Base-by-base conservation (phyloP, 306 rosid species). In the Castanea sativa region DNA sequence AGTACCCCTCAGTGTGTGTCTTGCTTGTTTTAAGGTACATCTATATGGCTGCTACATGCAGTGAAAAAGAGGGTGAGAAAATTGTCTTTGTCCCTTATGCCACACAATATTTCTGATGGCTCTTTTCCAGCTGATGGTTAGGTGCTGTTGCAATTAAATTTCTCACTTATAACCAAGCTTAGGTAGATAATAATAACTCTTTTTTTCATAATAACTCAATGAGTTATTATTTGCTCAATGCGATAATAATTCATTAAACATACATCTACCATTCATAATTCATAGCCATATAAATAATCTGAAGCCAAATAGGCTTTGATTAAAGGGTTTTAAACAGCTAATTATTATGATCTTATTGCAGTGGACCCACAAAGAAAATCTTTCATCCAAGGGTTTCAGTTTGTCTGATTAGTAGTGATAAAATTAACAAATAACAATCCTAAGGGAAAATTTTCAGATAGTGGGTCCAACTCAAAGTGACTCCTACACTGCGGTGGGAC, bases 381-480 rank as follows among this genome's bases (percentile, higher is more conserved):
- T 19, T 21, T 35, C 71, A 55, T 69, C 70, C 72, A 82, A 21
- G 83, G 75, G 69, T 78, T 69, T 49, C 1, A 74, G 43, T 83
- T 80, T 84, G 77, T 86, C 83, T 64, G 78, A 80, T 77, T 79
- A 23, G 73, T 11, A 70, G 18, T 77, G 27, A 79, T 65, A 75
- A 2, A 73, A 45, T 74, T 69, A 49, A 49, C 65, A 7, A 6
- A 21, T 11, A 33, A 65, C 60, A 71, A 74, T 35, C 41, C 59
- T 57, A 68, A 29, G 60, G 45, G 55, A 58, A 20, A 69, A 55
- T 19, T 76, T 38, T 43, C 20, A 30, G 64, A 38, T 73, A 71
- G 83, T 77, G 82, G 86, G 87, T 74, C 90, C 85, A 18, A 51
- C 21, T 64, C 41, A 77, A 75, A 29, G 73, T 38, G 29, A 64